Base-by-base conservation (phyloP, 148 eudicot species). In the Rhododendron kiyosumense region DNA sequence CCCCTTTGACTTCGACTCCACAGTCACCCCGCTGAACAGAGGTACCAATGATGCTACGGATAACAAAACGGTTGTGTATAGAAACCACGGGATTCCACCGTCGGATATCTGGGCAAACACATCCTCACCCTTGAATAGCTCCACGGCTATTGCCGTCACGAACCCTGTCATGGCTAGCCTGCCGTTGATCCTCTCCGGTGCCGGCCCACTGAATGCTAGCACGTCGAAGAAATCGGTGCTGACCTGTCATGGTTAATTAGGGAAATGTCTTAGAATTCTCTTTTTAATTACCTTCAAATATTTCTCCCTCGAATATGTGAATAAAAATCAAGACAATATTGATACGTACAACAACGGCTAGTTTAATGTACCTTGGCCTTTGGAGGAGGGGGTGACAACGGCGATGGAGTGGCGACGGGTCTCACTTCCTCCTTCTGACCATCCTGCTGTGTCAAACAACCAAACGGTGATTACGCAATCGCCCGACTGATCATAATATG, bases 161-260 rank as follows among this genome's bases (percentile, higher is more conserved):
- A 96, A 96, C 1, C 99, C 99, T 3, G 91, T 91, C 99, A 96
- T 96, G 1, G 99, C 99, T 0, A 96, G 88, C 22, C 98, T 86
- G 1, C 99, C 99, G 82, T 96, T 96, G 91, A 96, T 96, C 73
- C 97, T 92, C 88, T 96, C 98, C 3, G 98, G 98, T 49, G 92
- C 97, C 4, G 98, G 99, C 4, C 97, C 99, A 5, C 94, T 91
- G 88, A 96, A 95, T 18, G 95, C 95, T 1, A 96, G 86, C 46
- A 95, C 43, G 69, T 96, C 97, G 1, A 74, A 32, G 49, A 96
- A 92, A n/a, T 85, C 87, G 10, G 99, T 95, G 89, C 93, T 96
- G 7, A 83, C 94, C 94, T 94, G 85, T 77, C 20, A 7, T 26
- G 26, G 20, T 24, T 15, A 18, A 46, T 41, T 41, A 41, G 7